Evolutionary conservation across 495 filamentous ascomycete species (phyloP).

Genomic region (Neurospora africana): DNA sequence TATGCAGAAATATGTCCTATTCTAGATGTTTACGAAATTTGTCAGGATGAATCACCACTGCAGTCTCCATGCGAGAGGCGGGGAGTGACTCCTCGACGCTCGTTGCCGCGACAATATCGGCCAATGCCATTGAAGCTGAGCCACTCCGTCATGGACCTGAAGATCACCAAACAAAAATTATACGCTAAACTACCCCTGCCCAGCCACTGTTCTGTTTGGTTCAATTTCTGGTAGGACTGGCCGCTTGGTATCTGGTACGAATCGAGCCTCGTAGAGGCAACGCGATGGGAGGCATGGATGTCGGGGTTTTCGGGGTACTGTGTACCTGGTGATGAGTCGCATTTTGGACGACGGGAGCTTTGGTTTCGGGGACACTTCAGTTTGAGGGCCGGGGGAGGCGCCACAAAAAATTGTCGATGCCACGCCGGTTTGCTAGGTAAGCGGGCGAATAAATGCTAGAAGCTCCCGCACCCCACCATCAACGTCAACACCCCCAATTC

Average conservation of each 20-base stretch:
- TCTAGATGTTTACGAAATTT: not conserved
- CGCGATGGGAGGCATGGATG: not conserved
- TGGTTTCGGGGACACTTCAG: not conserved
- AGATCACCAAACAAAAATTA: not conserved
- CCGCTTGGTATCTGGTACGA: not conserved
- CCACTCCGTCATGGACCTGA: not conserved
- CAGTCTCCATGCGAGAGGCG: not conserved
- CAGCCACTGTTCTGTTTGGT: not conserved
- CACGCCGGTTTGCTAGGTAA: not conserved
- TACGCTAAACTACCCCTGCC: not conserved
- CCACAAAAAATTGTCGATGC: not conserved
- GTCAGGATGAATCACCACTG: not conserved
- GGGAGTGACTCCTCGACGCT: not conserved
- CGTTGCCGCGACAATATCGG: not conserved
- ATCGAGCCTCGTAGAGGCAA: not conserved
- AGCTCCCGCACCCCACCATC: constrained; percentile 14
- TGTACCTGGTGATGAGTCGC: not conserved
- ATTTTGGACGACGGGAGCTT: not conserved
- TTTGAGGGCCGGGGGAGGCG: no score
- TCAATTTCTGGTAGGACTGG: not conserved
- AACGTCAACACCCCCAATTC: constrained; percentile 1
- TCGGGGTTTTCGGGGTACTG: not conserved
- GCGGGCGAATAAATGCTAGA: not conserved
- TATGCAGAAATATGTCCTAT: not conserved
- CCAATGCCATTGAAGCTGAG: not conserved